Conservation (phyloP, 495 filamentous ascomycete species). For the Aspergillus avenaceus region DNA sequence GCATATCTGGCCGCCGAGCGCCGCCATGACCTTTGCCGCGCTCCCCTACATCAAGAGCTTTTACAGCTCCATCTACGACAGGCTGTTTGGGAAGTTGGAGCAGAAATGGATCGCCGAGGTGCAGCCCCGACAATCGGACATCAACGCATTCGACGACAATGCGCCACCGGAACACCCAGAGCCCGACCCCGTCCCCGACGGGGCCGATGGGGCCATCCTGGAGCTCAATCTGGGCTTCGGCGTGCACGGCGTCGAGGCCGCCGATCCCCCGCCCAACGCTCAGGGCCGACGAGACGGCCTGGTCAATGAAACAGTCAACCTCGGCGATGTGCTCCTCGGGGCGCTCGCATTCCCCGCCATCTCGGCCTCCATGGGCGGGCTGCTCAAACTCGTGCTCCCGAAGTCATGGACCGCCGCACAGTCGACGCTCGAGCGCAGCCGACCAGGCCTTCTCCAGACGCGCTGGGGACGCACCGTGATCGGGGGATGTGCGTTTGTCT, state of each 20-base stretch:
- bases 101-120: conserved; percentile 62
- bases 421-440: conserved; percentile 31
- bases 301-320: conserved; percentile 45
- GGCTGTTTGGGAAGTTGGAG: conserved; percentile 58
- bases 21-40: conserved; percentile 62
- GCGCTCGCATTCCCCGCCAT: conserved; percentile 61
- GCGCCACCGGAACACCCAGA: conserved; percentile 43
- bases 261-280: no score
- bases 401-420: conserved; percentile 54
- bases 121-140: conserved; percentile 54
- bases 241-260: no score
- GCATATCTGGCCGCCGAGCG: conserved; percentile 68
- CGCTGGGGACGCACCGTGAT: conserved; percentile 76
- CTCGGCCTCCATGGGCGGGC: conserved; percentile 62
- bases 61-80: conserved; percentile 65
- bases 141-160: conserved; percentile 39
- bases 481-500: conserved; percentile 75
- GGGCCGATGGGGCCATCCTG: conserved; percentile 36
- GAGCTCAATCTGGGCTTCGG: conserved; percentile 42
- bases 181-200: conserved; percentile 35
- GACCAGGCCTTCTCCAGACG: conserved; percentile 62
- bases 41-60: conserved; percentile 64
- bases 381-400: conserved; percentile 60
- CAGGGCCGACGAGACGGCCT: conserved; percentile 43
- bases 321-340: conserved; percentile 56